Evolutionary conservation across 192 early-diverging fungal species (phyloP).

Genomic region (Neocallimastix lanati): DNA sequence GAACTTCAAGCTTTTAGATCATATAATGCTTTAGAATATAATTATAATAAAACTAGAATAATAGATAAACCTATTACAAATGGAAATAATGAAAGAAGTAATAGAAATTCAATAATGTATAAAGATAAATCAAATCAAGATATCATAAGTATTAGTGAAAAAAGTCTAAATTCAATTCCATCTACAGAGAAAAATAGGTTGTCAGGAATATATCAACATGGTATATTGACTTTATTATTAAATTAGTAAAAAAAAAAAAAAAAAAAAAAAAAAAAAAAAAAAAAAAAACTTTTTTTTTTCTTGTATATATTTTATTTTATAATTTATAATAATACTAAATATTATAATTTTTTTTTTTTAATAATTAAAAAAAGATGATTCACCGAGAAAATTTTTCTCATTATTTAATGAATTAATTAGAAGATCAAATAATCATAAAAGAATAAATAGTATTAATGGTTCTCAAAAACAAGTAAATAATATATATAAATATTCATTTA

Average conservation of each 20-base stretch:
- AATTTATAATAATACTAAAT: no score
- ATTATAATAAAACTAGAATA: background rate
- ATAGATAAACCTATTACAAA: background rate
- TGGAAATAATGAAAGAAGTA: background rate
- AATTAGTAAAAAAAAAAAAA: no score
- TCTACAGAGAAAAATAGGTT: slow-evolving; percentile 4
- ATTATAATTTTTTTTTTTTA: no score
- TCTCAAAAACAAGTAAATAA: background rate
- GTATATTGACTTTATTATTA: background rate
- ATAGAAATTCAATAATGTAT: slow-evolving; percentile 10
- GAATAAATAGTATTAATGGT: background rate
- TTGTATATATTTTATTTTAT: no score
- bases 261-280: no score
- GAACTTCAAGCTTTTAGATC: background rate
- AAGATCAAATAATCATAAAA: slow-evolving; percentile 13
- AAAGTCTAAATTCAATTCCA: slow-evolving; percentile 14
- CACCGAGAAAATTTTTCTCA: slow-evolving; percentile 45
- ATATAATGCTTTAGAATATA: background rate
- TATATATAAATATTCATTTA: background rate
- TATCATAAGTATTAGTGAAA: slow-evolving; percentile 14
- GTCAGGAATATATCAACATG: background rate
- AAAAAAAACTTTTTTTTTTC: no score
- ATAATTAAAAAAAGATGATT: slow-evolving; percentile 3
- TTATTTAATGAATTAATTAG: slow-evolving; percentile 52
- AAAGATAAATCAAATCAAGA: slow-evolving; percentile 7